Base-by-base conservation (phyloP, 2,329 filamentous ascomycete genomes). In the Xylaria arbuscula region DNA sequence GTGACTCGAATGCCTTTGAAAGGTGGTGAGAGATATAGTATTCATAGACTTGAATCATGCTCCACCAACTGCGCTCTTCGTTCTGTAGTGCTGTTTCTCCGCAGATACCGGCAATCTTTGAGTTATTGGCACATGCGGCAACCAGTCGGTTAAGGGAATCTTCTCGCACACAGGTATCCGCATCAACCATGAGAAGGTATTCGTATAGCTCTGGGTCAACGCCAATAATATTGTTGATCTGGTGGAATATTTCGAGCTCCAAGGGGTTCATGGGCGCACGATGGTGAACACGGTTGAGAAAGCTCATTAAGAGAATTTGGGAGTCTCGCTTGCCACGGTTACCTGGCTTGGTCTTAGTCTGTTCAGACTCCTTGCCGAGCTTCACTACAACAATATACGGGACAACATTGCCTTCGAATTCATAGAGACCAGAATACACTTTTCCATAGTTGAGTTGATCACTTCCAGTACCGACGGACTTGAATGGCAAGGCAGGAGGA, bases 11-110 rank as follows among this genome's bases (percentile, higher is more conserved):
- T 70, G 96, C 93, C 84, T 99, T 99, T 62, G 96, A 87, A 79
- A 99, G 84, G 81, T 99, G 92, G 86, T 99, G 96, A 36, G 96
- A 98, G 78, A 99, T 99, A 81, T 94, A 99, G 85, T 99, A 99
- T 81, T 99, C 96, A 83, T 99, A 99, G 72, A 99, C 96, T 80
- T 99, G 96, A 77, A 99, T 99, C 96, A 99, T 99, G 13, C 96
- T 99, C 93, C 93, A 97, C 94, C 94, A 98, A 76, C 91, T 94
- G 73, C 91, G 88, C 76, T 98, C 93, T 80, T 98, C 95, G 76
- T 99, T 99, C 79, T 98, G 93, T 76, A 99, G 85, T 80, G 91
- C 96, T 1, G 96, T 99, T 80, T 99, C 96, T 78, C 96, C 96
- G 79, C 96, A 99, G 70, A 98, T 98, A 82, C 95, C 96, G 28